Conservation (phyloP, 2,329 filamentous ascomycete species). For the Neofusicoccum cordaticola region DNA sequence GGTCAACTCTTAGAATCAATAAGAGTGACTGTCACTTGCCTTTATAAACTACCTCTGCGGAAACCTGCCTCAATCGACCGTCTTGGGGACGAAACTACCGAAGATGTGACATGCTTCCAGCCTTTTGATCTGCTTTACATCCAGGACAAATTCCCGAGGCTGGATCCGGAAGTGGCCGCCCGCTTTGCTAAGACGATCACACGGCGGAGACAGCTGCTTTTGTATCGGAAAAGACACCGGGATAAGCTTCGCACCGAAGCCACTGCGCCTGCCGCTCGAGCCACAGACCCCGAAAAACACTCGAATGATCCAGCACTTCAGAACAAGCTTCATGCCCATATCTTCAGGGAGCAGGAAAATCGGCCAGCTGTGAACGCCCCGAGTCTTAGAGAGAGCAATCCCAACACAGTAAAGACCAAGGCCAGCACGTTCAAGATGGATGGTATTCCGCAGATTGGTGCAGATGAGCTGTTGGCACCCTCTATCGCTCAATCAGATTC, state of each 20-base stretch:
- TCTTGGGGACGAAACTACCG: background rate
- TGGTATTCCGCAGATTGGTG: background rate
- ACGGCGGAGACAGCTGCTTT: constrained; percentile 18
- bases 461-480: background rate
- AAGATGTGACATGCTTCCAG: constrained; percentile 9
- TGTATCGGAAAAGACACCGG: constrained; percentile 17
- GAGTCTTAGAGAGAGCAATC: background rate
- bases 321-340: background rate
- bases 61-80: constrained; percentile 12
- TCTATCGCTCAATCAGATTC: background rate
- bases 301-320: background rate
- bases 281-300: too few relatives aligned
- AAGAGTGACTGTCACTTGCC: background rate
- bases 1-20: background rate
- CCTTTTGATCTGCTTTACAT: constrained; percentile 19
- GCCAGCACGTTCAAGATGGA: background rate
- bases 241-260: constrained; percentile 6
- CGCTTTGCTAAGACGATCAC: constrained; percentile 20
- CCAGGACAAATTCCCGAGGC: constrained; percentile 17
- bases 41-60: background rate
- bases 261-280: too few relatives aligned
- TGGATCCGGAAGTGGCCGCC: background rate
- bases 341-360: background rate
- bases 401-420: background rate
- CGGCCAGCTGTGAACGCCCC: background rate